Evolutionary conservation across 768 basidiomycete genomes (phyloP), one percentile per base, ranked within the genome.

Genomic region (Coprinopsis strossmayeri): DNA sequence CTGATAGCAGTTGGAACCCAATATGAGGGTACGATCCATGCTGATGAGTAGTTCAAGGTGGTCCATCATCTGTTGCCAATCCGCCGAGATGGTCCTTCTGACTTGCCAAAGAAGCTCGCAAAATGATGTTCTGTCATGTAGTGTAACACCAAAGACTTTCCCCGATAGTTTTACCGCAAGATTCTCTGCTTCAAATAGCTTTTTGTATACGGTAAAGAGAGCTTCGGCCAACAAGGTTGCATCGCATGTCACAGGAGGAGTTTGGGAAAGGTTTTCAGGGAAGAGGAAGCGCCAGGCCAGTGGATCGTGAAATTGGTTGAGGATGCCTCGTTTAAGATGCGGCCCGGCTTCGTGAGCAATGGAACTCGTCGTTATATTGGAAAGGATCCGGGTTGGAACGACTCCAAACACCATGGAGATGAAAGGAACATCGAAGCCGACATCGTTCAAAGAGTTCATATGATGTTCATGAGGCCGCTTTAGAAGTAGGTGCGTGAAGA

Each of bases 111-210:
- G 24, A 17, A 84, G 58, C 2, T 64, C 53, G 0, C 62, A 76
- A 41, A 81, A 79, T 28, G 68, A 73, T 26, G 63, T 62, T 15
- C 81, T 70, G 11, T 60, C 66, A 53, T 82, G 79, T 51, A 76
- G 74, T 7, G 25, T 17, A 10, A 20, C 11, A 9, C 24, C 18
- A 13, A 4, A 11, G 18, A 13, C 25, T 23, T 4, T 21, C 4
- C 18, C 41, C 41, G 11, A 9, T 9, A 20, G 4, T 20, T 25
- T 53, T 27, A n/a, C 23, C 21, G 48, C 30, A n/a, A 34, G 21
- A 45, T 70, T 57, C 40, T 79, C 76, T 5, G 67, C 55, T n/a
- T 61, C 54, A 46, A 77, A 80, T 63, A 79, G 65, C 27, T 61
- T 51, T 23, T 60, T 59, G 53, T 79, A 78, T 3, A 79, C 56